A percentile compares a stretch with the other conserved stretches of the same genome.
These are phyloP conservation scores for Rhizopogon vesiculosus DNA, from an alignment of 768 basidiomycete species.

Conservation along the genomic window DNA sequence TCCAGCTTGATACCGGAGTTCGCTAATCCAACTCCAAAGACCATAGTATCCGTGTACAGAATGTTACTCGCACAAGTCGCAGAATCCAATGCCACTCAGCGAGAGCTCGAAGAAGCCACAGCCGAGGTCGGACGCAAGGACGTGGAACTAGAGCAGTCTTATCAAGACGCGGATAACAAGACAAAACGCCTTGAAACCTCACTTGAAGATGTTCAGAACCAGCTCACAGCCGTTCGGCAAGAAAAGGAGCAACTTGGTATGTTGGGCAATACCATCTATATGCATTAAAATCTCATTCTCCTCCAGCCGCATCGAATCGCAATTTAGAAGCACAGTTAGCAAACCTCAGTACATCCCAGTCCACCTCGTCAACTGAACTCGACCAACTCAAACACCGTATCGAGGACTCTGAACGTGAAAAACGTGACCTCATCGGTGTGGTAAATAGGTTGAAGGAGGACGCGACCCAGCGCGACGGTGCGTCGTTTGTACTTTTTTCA, in stretches of 20 bases:
- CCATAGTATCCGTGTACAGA: conserved; percentile 59
- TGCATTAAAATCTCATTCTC: conserved; percentile 9
- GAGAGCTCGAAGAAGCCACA: conserved; percentile 66
- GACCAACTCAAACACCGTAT: conserved; percentile 54
- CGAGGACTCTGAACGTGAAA: conserved; percentile 83
- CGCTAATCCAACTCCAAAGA: conserved; percentile 51
- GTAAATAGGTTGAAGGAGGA: conserved; percentile 83
- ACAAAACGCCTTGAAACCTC: conserved; percentile 52
- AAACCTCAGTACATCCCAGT: conserved; percentile 51
- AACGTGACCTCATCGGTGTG: conserved; percentile 81
- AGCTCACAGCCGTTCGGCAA: conserved; percentile 49
- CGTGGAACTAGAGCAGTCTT: conserved; percentile 78
- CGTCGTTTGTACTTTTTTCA: conserved; percentile 12
- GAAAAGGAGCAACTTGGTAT: conserved; percentile 67
- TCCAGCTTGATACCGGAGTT: conserved; percentile 61
- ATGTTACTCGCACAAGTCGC: conserved; percentile 51
- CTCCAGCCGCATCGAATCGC: conserved; percentile 39
- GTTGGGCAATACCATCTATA: conserved; percentile 1
- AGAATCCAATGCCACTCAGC: conserved; percentile 49
- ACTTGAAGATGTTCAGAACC: conserved; percentile 47
- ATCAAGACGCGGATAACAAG: conserved; percentile 70
- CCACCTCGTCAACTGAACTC: conserved; percentile 58
- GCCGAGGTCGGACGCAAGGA: conserved; percentile 71
- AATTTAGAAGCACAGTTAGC: conserved; percentile 53
- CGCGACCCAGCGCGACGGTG: conserved; percentile 69